Base-by-base conservation (phyloP, 2,329 filamentous ascomycete species). In the Ceratocystis huliohia region DNA sequence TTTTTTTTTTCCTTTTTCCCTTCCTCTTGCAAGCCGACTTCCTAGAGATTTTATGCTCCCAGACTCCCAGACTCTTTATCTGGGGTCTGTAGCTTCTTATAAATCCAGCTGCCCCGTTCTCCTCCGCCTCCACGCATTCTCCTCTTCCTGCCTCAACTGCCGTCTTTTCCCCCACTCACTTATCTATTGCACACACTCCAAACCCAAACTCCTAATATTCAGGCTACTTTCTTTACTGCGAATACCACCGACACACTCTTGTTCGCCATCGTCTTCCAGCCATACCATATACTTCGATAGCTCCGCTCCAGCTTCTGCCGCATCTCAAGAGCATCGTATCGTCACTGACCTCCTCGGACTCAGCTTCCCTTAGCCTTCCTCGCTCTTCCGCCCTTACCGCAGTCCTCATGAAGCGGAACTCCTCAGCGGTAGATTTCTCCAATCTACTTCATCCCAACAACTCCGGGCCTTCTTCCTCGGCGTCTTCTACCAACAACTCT, bases 361-460 rank as follows among this genome's bases (percentile, higher is more conserved):
- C 20, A 8, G 2, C 17, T 5, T 17, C 10, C 20, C 3, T 50
- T 22, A 50, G 20, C 46, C 13, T n/a, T 7, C 46, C 4, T 37
- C 33, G 33, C 33, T 37, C 33, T 37, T 30, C 17, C 13, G 30
- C 5, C 22, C 17, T 64, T 57, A 33, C 53, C 53, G 41, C 46
- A 33, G 30, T 80, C 85, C 85, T 87, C 82, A 89, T 90, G 87
- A 86, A 88, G 82, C 84, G 84, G 77, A 81, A 84, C 81, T 81
- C 83, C 73, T 88, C 87, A 71, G 84, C 86, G 75, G 84, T 88
- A 78, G 86, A 88, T 82, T 88, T 89, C 77, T 84, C 84, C 75
- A 88, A 84, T 81, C 84, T 89, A 74, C 83, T 90, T 73, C 89
- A 89, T 74, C 86, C 86, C 48, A 64, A 48, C 41, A 62, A 62